These are phyloP conservation scores for Theobroma grandiflorum DNA, from an alignment of 441 rosid species.

Conservation along the genomic window DNA sequence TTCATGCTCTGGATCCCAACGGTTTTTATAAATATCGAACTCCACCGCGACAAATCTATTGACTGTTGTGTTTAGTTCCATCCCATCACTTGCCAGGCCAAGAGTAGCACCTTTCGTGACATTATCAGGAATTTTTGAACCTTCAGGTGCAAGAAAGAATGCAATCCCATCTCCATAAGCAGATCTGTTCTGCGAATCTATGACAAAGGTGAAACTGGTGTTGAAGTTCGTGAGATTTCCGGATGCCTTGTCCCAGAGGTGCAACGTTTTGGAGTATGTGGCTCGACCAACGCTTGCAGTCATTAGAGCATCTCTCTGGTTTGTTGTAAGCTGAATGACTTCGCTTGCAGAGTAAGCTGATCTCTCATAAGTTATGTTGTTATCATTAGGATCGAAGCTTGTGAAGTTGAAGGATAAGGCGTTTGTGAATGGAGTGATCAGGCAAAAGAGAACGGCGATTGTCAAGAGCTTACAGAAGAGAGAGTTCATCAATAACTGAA, in stretches of 20 bases:
- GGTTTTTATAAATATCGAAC: constrained; percentile 34
- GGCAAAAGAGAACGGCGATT: constrained; percentile 2
- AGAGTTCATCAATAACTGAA: background rate
- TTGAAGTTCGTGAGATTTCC: constrained; percentile 21
- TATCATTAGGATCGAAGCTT: background rate
- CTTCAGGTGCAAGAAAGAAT: constrained; percentile 24
- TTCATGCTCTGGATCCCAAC: constrained; percentile 20
- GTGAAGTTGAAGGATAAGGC: constrained; percentile 19
- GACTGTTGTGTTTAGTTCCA: background rate
- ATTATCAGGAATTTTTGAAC: constrained; percentile 6
- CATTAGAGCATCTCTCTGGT: constrained; percentile 3
- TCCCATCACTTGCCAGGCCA: constrained; percentile 8
- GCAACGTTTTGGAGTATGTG: constrained; percentile 3
- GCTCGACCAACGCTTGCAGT: constrained; percentile 10
- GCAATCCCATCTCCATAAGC: constrained; percentile 23
- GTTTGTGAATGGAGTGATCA: background rate
- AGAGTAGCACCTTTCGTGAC: constrained; percentile 14
- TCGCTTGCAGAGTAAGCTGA: background rate
- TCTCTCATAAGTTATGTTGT: background rate
- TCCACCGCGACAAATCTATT: constrained; percentile 45
- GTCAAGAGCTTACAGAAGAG: background rate
- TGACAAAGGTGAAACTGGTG: constrained; percentile 18
- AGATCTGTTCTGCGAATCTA: background rate
- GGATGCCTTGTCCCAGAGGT: constrained; percentile 6
- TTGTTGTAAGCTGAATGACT: constrained; percentile 19